phyloP scores from a whole-genome alignment of 1,284 basidiomycete species.

The Leucoagaricus sp. region DNA sequence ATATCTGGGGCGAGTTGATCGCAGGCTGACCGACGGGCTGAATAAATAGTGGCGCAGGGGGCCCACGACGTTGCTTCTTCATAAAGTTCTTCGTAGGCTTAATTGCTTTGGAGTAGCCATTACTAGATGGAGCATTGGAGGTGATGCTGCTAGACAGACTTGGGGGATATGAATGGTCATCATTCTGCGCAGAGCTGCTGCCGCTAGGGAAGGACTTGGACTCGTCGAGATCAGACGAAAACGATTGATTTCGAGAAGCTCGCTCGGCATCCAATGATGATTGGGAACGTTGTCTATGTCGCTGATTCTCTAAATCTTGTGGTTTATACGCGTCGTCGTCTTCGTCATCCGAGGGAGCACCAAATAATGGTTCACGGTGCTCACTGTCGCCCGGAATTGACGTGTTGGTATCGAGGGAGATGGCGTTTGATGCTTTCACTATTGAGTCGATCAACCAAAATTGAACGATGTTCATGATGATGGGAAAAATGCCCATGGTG shows the following conservation, averaged over 20 bases:
- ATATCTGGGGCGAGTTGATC: slow-evolving; percentile 31
- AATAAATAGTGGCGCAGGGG: slow-evolving; percentile 44
- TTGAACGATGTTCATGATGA: slow-evolving; percentile 90
- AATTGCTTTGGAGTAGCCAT: slow-evolving; percentile 28
- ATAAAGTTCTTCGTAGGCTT: slow-evolving; percentile 38
- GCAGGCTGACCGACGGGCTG: slow-evolving; percentile 31
- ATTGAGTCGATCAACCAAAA: slow-evolving; percentile 90
- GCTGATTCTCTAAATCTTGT: slow-evolving; percentile 49
- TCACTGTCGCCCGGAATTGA: slow-evolving; percentile 36
- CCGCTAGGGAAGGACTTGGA: slow-evolving; percentile 34
- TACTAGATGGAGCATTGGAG: slow-evolving; percentile 36
- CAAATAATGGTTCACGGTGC: slow-evolving; percentile 63
- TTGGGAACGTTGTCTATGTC: slow-evolving; percentile 35
- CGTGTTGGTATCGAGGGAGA: slow-evolving; percentile 40
- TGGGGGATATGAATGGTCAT: slow-evolving; percentile 64
- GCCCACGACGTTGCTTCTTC: slow-evolving; percentile 41
- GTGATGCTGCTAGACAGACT: slow-evolving; percentile 43
- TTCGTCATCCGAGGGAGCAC: slow-evolving; percentile 51
- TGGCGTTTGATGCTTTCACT: slow-evolving; percentile 64
- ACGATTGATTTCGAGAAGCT: slow-evolving; percentile 31
- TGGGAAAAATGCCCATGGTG: slow-evolving; percentile 92
- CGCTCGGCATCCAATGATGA: slow-evolving; percentile 29
- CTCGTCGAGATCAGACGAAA: slow-evolving; percentile 30
- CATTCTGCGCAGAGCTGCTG: slow-evolving; percentile 30
- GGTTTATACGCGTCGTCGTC: slow-evolving; percentile 43